A percentile compares a stretch with the other conserved stretches of the same genome.
phyloP scores from a whole-genome alignment of 129 eudicot genomes.

The Glebionis coronaria region DNA sequence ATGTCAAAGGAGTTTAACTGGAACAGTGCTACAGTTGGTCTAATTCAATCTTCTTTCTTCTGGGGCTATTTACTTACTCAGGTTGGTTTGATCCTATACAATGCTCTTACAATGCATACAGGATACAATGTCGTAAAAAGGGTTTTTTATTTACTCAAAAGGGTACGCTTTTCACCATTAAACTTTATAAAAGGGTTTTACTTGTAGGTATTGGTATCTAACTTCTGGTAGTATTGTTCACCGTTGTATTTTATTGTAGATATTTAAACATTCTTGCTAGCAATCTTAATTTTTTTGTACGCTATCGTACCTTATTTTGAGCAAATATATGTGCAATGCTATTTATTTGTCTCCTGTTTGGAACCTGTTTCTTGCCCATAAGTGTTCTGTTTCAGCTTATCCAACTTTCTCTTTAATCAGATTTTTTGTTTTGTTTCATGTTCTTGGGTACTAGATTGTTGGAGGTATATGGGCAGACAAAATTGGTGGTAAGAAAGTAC shows the following conservation, averaged over 20 bases:
- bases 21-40: slow-evolving; percentile 94
- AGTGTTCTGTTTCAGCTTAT: background rate
- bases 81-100: slow-evolving; percentile 40
- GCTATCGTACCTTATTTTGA: slow-evolving; percentile 6
- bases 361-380: slow-evolving; percentile 17
- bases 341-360: slow-evolving; percentile 11
- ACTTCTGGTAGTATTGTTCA: background rate
- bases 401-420: slow-evolving; percentile 14
- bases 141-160: too few relatives aligned
- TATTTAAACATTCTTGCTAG: slow-evolving; percentile 13
- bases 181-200: background rate
- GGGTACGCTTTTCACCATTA: background rate
- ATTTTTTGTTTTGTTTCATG: slow-evolving; percentile 19
- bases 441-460: slow-evolving; percentile 56
- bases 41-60: slow-evolving; percentile 96
- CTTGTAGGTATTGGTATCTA: background rate
- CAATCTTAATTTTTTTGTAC: background rate
- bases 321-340: slow-evolving; percentile 12
- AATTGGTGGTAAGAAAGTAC: slow-evolving; percentile 85
- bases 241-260: background rate
- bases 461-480: slow-evolving; percentile 99
- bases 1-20: slow-evolving; percentile 97
- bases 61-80: slow-evolving; percentile 99
- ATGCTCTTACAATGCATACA: background rate
- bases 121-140: too few relatives aligned